These are phyloP conservation scores for Penicillium cataractarum DNA, from an alignment of 495 filamentous ascomycete genomes.

Conservation along the genomic window DNA sequence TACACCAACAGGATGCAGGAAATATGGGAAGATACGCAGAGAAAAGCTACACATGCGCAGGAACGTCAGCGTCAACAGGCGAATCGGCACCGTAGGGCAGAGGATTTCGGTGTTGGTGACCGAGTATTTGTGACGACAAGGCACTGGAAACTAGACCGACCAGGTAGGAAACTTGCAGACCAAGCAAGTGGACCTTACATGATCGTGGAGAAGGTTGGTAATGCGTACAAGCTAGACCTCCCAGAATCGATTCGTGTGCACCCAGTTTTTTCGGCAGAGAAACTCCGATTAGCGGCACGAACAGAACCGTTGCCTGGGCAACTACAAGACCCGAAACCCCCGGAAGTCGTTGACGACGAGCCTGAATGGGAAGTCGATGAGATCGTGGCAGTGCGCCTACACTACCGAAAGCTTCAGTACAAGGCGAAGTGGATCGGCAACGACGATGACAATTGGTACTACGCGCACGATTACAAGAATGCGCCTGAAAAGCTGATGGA, in stretches of 20 bases:
- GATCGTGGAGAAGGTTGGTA: neutral
- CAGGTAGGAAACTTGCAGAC: neutral
- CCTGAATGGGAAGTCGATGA: constrained; percentile 19
- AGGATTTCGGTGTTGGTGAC: neutral
- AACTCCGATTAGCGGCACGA: constrained; percentile 3
- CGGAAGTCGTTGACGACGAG: constrained; percentile 3
- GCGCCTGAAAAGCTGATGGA: neutral
- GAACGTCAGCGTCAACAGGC: neutral
- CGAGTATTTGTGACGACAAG: neutral
- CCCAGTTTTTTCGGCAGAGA: constrained; percentile 17
- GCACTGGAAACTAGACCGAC: neutral
- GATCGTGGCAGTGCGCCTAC: neutral
- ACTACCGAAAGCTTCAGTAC: constrained; percentile 16
- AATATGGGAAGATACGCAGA: neutral
- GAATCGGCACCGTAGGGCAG: neutral
- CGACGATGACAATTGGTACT: constrained; percentile 14
- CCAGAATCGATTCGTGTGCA: constrained; percentile 4
- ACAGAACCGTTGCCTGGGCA: constrained; percentile 1
- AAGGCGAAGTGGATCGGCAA: constrained; percentile 5
- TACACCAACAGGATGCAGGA: neutral
- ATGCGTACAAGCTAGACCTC: neutral
- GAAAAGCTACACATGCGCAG: neutral
- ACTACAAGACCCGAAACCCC: neutral
- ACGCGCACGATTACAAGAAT: constrained; percentile 12
- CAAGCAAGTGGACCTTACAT: neutral